Base-by-base conservation (phyloP, 2,329 filamentous ascomycete species). In the Fusarium staphyleae region DNA sequence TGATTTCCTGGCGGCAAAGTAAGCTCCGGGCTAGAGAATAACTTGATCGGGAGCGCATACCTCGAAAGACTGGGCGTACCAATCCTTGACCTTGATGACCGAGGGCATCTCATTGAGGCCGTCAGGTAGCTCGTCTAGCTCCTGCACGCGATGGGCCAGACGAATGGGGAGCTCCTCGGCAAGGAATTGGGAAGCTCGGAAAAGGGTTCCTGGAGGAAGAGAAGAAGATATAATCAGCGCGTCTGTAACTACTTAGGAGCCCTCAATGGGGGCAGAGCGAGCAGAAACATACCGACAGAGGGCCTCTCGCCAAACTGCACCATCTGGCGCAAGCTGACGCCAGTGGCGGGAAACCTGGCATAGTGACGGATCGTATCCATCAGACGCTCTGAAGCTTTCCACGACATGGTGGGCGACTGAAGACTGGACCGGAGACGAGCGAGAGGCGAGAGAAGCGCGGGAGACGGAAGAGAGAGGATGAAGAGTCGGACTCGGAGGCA, bases 1-100 rank as follows among this genome's bases (percentile, higher is more conserved):
- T 97, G 74, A 99, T 96, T 82, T 99, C 95, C 91, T 93, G 65
- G 22, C 30, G 41, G 13, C 12, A 14, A 35, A 39, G 60, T 66
- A 18, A 66, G 51, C 29, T 37, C 39, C 39, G 19, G 26, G 22
- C 29, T 16, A 16, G 9, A 5, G 1, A 16, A 29, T 13, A 28
- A 3, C 34, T 35, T 33, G 8, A 3, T 37, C 19, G 14, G 16
- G 11, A 13, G 26, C 15, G 34, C 63, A 67, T 84, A 96, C 93
- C 86, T 99, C 95, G 70, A 99, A 99, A 44, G 95, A 99, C 78
- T 99, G 95, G 61, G 93, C 95, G 75, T 99, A 99, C 95, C 95
- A 99, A 70, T 98, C 93, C 73, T 93, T 89, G 65, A 99, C 95
- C 70, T 88, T 91, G 73, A 88, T 87, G 65, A 99, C 96, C 10